A percentile compares a stretch with the other conserved stretches of the same genome.
These are phyloP conservation scores for Neurospora intermedia DNA, from an alignment of 495 filamentous ascomycete species.

Conservation along the genomic window DNA sequence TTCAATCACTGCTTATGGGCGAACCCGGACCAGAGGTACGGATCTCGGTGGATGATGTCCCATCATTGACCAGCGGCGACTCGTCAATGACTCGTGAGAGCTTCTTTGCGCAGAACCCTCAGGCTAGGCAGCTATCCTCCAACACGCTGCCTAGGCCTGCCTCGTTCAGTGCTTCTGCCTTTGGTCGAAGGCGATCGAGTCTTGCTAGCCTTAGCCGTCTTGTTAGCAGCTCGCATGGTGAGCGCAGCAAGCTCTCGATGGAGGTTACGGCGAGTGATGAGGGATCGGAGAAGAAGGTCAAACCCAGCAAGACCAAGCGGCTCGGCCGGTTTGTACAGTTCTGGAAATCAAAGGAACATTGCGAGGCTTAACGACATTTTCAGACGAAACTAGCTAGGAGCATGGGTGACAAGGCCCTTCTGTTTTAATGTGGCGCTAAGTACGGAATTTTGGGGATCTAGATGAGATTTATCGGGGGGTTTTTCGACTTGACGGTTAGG, in stretches of 20 bases:
- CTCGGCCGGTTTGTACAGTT: slow-evolving; percentile 77
- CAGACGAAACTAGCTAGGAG: not conserved
- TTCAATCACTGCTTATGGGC: slow-evolving; percentile 49
- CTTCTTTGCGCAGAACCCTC: slow-evolving; percentile 24
- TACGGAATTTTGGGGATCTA: slow-evolving; percentile 1
- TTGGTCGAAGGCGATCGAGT: slow-evolving; percentile 68
- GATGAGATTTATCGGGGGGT: slow-evolving; percentile 8
- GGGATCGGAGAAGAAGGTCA: slow-evolving; percentile 48
- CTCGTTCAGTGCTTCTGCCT: slow-evolving; percentile 55
- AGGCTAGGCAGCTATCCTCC: slow-evolving; percentile 27
- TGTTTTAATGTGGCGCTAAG: not conserved
- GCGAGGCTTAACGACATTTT: slow-evolving; percentile 7
- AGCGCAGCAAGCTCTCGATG: slow-evolving; percentile 72
- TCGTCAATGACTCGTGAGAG: slow-evolving; percentile 72
- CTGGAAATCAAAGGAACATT: slow-evolving; percentile 50
- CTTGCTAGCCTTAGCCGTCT: slow-evolving; percentile 77
- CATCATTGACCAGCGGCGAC: slow-evolving; percentile 75
- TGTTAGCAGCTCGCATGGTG: slow-evolving; percentile 64
- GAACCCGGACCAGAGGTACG: slow-evolving; percentile 56
- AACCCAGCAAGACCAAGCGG: slow-evolving; percentile 59
- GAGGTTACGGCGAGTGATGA: slow-evolving; percentile 44
- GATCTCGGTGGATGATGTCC: slow-evolving; percentile 75
- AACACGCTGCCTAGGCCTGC: slow-evolving; percentile 41
- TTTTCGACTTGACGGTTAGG: slow-evolving; percentile 9
- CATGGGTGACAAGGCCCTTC: not conserved